These are phyloP conservation scores for Lotus japonicus DNA, from an alignment of 306 rosid species.

Conservation along the genomic window DNA sequence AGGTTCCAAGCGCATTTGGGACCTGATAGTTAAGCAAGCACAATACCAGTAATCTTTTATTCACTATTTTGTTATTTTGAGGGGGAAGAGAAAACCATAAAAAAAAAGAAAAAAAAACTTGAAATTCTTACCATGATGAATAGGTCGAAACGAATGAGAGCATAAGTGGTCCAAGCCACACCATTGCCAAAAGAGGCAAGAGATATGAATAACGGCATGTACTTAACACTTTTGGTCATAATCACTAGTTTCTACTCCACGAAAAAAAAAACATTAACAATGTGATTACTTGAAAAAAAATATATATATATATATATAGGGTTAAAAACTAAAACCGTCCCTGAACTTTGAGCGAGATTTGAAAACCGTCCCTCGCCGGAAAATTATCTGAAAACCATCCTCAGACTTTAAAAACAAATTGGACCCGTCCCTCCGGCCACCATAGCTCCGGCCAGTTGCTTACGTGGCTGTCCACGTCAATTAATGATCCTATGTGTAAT, in stretches of 20 bases:
- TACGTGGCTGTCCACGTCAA: no score
- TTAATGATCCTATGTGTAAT: no score
- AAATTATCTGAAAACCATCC: no score
- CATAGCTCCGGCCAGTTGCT: no score
- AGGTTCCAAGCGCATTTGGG: slow-evolving; percentile 77
- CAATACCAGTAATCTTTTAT: background rate
- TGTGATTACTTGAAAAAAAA: background rate
- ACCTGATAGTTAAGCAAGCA: slow-evolving; percentile 34
- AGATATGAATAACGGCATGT: slow-evolving; percentile 78
- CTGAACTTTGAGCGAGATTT: no score
- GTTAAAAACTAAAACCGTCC: no score
- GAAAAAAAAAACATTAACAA: background rate
- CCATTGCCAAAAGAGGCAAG: slow-evolving; percentile 66
- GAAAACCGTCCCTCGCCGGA: no score
- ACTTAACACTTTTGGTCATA: slow-evolving; percentile 77
- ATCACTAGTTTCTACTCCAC: slow-evolving; percentile 72
- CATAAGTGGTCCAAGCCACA: slow-evolving; percentile 71
- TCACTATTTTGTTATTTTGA: background rate
- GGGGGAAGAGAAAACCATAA: background rate
- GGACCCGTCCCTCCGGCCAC: no score
- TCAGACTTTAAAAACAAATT: no score
- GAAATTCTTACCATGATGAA: slow-evolving; percentile 44
- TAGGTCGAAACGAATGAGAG: slow-evolving; percentile 68
- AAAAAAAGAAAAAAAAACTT: background rate
- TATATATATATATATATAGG: no score